Evolutionary conservation across 2,329 filamentous ascomycete genomes (phyloP), one percentile per base, ranked within the genome.

Genomic region (Gremmenia infestans): DNA sequence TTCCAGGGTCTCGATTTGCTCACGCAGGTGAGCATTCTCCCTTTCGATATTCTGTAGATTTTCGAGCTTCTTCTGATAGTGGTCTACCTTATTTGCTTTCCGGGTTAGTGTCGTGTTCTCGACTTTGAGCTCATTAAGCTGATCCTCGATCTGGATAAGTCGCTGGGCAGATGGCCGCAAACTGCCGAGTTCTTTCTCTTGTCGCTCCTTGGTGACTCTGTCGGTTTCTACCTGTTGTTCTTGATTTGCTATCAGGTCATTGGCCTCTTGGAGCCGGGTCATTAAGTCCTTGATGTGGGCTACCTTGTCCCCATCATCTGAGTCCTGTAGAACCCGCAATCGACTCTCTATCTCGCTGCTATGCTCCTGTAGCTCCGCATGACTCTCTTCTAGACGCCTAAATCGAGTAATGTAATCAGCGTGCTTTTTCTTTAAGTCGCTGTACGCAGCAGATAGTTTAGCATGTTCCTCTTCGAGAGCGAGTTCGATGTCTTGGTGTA

Each of bases 171-270:
- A 54, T 70, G 71, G 50, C 22, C 73, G 74, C 32, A 82, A 70
- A 42, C 71, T 71, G 50, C 73, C 70, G 37, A 82, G 75, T 60
- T 84, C 80, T 57, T 73, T 74, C 52, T 73, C 70, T 35, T 81
- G 67, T 28, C 71, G 73, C 45, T 74, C 73, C 61, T 74, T 67
- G 2, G 73, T 69, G 15, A 73, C 68, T 17, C 73, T 72, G 58
- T 78, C 71, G 35, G 79, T 75, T 55, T 87, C 81, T 11, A 86
- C 72, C 63, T 88, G 81, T 19, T 80, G 78, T 68, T 92, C 88
- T 63, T 90, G 81, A 23, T 77, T 80, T 40, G 84, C 83, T 66
- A 92, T 91, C 50, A 90, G 76, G 56, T 86, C 79, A 68, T 89
- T 85, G 65, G 88, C 84, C 63, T 90, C 83, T 42, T 81, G 80